Conservation (phyloP, 805 yeast species). For the Maudiozyma saulgeensis region DNA sequence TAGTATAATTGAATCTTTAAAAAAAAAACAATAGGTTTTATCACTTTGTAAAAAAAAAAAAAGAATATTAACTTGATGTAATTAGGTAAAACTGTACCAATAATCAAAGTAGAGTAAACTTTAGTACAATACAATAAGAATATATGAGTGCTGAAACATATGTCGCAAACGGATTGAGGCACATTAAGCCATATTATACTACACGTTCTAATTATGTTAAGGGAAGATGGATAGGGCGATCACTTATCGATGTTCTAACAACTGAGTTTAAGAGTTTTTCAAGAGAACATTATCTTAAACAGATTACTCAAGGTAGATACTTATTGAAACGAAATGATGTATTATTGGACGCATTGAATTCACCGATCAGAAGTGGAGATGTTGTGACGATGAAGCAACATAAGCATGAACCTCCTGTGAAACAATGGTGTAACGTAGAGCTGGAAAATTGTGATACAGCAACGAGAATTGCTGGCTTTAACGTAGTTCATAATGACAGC, state of each 20-base stretch:
- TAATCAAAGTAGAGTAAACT: too few species aligned
- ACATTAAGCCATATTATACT: constrained; percentile 35
- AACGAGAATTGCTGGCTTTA: constrained; percentile 35
- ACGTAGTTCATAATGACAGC: constrained; percentile 62
- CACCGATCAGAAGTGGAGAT: constrained; percentile 21
- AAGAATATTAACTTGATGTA: too few species aligned
- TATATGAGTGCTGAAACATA: constrained; percentile 3
- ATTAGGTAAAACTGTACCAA: too few species aligned
- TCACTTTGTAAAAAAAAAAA: too few species aligned
- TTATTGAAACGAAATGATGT: constrained; percentile 14
- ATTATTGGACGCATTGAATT: constrained; percentile 6
- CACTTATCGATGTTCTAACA: constrained; percentile 32
- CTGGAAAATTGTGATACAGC: constrained; percentile 4
- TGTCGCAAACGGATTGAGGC: constrained; percentile 29
- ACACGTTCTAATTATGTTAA: constrained; percentile 32
- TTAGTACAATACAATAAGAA: background rate
- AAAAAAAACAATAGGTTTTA: too few species aligned
- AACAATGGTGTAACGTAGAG: constrained; percentile 26
- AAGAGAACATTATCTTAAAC: constrained; percentile 13
- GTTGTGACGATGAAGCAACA: constrained; percentile 36
- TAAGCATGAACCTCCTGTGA: constrained; percentile 84
- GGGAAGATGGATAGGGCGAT: constrained; percentile 36
- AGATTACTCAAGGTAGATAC: constrained; percentile 14
- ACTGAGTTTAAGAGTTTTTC: constrained; percentile 30
- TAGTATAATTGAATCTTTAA: too few species aligned